Evolutionary conservation across 345 rosid genomes (phyloP).

Genomic region (Ceriops tagal): DNA sequence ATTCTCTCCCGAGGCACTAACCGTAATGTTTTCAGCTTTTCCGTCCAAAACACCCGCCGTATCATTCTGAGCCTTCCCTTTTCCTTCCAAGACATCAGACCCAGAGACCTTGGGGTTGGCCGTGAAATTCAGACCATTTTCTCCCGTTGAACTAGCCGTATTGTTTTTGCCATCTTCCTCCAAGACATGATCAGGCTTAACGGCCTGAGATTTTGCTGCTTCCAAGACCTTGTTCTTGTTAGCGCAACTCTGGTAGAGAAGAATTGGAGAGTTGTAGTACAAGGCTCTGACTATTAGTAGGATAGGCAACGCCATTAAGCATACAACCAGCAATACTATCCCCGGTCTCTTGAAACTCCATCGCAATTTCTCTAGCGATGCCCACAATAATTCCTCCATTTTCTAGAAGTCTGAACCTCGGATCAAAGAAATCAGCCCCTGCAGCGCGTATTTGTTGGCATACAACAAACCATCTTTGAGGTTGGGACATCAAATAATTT

Average conservation of each 20-base stretch:
- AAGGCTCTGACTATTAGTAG: not conserved
- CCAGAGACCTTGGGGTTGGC: constrained; percentile 1
- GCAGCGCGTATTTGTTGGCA: no score
- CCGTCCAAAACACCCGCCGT: no score
- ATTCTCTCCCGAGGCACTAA: no score
- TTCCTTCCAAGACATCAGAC: not conserved
- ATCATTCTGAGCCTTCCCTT: constrained; percentile 10
- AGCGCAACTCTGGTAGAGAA: not conserved
- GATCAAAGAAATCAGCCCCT: no score
- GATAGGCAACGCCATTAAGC: constrained; percentile 16
- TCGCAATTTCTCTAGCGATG: not conserved
- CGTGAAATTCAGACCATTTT: not conserved
- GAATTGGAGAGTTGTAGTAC: no score
- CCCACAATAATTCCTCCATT: constrained; percentile 11
- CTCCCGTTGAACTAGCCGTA: no score
- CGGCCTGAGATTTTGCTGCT: no score
- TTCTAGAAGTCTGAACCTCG: not conserved
- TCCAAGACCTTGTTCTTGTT: not conserved
- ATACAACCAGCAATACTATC: constrained; percentile 4
- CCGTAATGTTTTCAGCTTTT: no score
- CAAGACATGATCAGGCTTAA: no score
- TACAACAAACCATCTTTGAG: no score
- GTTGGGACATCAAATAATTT: no score
- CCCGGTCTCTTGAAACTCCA: constrained; percentile 7
- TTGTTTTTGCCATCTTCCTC: no score